These are phyloP conservation scores for Dryadomyces sulphureus DNA, from an alignment of 2,329 filamentous ascomycete genomes.

Conservation along the genomic window DNA sequence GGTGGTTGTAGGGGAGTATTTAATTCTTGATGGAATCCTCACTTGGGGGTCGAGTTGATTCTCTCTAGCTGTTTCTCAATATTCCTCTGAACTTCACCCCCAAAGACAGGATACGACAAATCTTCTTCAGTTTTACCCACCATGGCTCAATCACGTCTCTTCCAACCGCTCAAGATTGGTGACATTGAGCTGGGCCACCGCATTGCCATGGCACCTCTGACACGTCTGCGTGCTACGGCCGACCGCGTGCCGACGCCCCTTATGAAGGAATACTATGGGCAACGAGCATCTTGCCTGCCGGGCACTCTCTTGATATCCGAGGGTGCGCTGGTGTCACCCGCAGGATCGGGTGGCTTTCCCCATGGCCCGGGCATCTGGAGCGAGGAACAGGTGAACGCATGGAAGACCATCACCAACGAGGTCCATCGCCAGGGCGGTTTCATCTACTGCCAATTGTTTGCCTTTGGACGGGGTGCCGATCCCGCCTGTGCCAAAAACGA, in stretches of 20 bases:
- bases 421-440: constrained; percentile 10
- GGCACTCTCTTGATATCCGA: constrained; percentile 9
- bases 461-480: constrained; percentile 20
- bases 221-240: constrained; percentile 4
- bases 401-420: constrained; percentile 8
- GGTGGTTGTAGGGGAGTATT: too few species aligned
- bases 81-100: too few species aligned
- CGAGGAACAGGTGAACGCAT: constrained; percentile 7
- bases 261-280: constrained; percentile 8
- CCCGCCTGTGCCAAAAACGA: constrained; percentile 15
- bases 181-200: constrained; percentile 31
- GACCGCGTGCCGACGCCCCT: constrained; percentile 2
- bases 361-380: constrained; percentile 7
- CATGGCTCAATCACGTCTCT: constrained; percentile 15
- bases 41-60: too few species aligned
- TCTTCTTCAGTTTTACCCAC: too few species aligned
- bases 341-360: constrained; percentile 1
- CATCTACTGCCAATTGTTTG: constrained; percentile 33
- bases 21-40: too few species aligned
- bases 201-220: constrained; percentile 21
- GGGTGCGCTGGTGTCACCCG: constrained; percentile 2
- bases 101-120: too few species aligned
- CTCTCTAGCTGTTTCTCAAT: too few species aligned
- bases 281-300: constrained; percentile 4
- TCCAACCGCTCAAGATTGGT: constrained; percentile 26